Base-by-base conservation (phyloP, 1,284 basidiomycete genomes). In the Leccinum angustisporum region DNA sequence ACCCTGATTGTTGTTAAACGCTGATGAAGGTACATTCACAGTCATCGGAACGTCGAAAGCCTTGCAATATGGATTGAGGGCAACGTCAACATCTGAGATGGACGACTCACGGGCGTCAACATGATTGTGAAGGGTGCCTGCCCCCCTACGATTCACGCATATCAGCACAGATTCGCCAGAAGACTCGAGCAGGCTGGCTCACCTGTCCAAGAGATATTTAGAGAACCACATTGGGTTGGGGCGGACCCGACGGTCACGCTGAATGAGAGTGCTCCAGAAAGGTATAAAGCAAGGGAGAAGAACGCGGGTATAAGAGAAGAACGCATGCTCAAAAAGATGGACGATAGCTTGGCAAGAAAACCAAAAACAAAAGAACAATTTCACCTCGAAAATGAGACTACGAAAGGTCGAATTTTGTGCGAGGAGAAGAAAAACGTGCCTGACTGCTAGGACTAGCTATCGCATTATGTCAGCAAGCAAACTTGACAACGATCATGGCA, bases 181-280 rank as follows among this genome's bases (percentile, higher is more conserved):
- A 52, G 11, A 46, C 5, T 33, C 4, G 11, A 57, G 43, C 34
- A 58, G 40, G 40, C 58, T 54, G 30, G 71, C 79, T 68, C 67
- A 88, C 90, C 89, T 63, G 79, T 78, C 88, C 89, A 91, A 36
- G 80, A 77, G 56, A 92, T 67, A 54, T 72, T 72, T 30, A 91
- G 75, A 67, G 82, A 72, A 65, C 83, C 88, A 68, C 90, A 92
- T 70, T 86, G 75, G 0, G 85, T 81, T 2, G 86, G 81, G 2
- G 77, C 27, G 4, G 69, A 68, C 16, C 75, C 76, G 54, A 79
- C 77, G 0, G 80, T 74, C 66, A 86, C 85, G 48, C 76, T 82
- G 76, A 90, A 90, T 38, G 84, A 82, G 50, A 67, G 63, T 16
- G 72, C 75, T 13, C 48, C 18, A 5, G 69, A 60, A 61, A 70